Conservation (phyloP, 2,329 filamentous ascomycete species). For the Sporothrix humicola region DNA sequence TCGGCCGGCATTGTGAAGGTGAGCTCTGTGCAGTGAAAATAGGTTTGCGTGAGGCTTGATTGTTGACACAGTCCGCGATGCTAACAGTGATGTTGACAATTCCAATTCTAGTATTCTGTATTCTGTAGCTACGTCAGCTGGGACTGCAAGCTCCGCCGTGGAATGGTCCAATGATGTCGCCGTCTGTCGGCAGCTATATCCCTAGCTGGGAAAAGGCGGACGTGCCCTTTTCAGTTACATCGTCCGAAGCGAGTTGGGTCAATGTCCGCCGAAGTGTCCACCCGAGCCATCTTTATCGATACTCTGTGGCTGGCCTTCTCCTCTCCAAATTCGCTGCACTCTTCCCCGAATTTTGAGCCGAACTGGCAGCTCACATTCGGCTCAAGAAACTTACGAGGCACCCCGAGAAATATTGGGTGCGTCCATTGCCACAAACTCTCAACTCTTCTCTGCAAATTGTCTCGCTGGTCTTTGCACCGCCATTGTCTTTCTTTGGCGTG, state of each 20-base stretch:
- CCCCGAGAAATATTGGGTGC: not conserved
- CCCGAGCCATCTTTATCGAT: not conserved
- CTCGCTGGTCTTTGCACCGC: slow-evolving; percentile 16
- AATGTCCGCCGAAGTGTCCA: slow-evolving; percentile 13
- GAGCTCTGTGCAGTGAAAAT: too few species aligned
- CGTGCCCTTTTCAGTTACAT: slow-evolving; percentile 22
- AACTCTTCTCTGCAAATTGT: not conserved
- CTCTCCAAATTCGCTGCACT: not conserved
- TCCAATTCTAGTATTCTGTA: not conserved
- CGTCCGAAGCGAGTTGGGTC: slow-evolving; percentile 13
- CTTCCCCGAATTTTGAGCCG: not conserved
- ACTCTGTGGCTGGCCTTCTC: not conserved
- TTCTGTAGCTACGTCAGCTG: not conserved
- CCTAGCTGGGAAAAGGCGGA: slow-evolving; percentile 3
- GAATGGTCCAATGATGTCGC: slow-evolving; percentile 6
- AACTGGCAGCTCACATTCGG: not conserved
- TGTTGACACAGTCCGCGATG: not conserved
- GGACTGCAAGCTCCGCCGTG: not conserved
- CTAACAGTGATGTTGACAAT: not conserved
- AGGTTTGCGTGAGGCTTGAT: too few species aligned
- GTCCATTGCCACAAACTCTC: too few species aligned
- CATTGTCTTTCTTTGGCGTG: too few species aligned
- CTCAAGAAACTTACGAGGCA: not conserved
- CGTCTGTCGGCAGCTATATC: slow-evolving; percentile 12
- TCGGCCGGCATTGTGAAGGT: slow-evolving; percentile 49